Percentiles rank a stretch among this genome's conserved stretches.
Evolutionary conservation across 495 filamentous ascomycete species (phyloP).

Genomic region (Penicillium lividum): DNA sequence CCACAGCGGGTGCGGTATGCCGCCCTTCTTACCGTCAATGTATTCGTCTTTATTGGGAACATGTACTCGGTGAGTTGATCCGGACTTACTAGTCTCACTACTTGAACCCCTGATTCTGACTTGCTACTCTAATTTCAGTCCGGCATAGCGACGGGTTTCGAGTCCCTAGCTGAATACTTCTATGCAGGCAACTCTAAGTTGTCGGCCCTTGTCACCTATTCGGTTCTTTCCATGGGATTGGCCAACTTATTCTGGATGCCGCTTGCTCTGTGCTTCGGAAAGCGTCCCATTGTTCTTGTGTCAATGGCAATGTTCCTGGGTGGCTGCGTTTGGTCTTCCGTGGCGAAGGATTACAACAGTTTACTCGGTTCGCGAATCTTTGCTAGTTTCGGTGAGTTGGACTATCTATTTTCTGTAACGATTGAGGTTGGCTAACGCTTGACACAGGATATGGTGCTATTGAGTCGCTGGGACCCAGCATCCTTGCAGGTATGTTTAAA

Average conservation of each 20-base stretch:
- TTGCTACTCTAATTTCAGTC: no score
- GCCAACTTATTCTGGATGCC: slow-evolving; percentile 53
- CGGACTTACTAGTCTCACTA: no score
- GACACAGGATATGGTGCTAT: slow-evolving; percentile 31
- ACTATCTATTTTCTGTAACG: neutral
- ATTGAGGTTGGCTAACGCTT: neutral
- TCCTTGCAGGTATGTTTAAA: slow-evolving; percentile 33
- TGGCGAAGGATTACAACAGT: slow-evolving; percentile 32
- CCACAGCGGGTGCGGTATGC: no score
- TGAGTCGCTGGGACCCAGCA: slow-evolving; percentile 40
- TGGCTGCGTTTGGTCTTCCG: slow-evolving; percentile 36
- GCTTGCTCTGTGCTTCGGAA: slow-evolving; percentile 49
- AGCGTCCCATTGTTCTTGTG: slow-evolving; percentile 45
- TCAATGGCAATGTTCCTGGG: slow-evolving; percentile 41
- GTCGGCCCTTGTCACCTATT: slow-evolving; percentile 33
- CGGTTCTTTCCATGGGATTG: slow-evolving; percentile 38
- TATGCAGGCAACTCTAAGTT: slow-evolving; percentile 25
- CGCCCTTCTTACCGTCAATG: no score
- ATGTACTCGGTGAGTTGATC: no score
- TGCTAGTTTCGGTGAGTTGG: slow-evolving; percentile 32
- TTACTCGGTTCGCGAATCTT: slow-evolving; percentile 32
- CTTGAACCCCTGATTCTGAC: no score
- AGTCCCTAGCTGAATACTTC: slow-evolving; percentile 32
- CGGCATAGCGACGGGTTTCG: slow-evolving; percentile 38
- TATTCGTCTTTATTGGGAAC: no score